These are phyloP conservation scores for Ziziphus jujuba DNA, from an alignment of 306 rosid genomes.

Conservation along the genomic window DNA sequence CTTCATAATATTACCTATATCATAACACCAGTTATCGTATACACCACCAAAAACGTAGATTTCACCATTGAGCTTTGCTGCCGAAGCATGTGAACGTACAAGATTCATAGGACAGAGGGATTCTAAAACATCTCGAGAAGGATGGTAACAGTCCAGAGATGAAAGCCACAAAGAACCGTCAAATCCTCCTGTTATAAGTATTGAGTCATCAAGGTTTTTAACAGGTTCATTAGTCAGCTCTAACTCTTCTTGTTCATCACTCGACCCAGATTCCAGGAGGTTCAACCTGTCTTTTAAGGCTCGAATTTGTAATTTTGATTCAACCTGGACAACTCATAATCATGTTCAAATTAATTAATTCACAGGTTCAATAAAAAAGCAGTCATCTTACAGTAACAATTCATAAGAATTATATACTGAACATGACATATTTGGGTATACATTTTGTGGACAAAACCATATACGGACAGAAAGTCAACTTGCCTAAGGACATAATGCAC, in stretches of 20 bases:
- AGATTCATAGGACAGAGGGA: conserved; percentile 39
- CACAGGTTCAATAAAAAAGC: not conserved
- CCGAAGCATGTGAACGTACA: conserved; percentile 27
- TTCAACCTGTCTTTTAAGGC: conserved; percentile 27
- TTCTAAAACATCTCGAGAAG: conserved; percentile 27
- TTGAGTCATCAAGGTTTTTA: conserved; percentile 27
- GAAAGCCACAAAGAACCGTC: conserved; percentile 36
- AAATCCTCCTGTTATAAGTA: conserved; percentile 46
- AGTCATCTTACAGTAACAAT: not conserved
- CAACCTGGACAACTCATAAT: conserved; percentile 34
- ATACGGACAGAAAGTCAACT: not conserved
- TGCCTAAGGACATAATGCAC: not conserved
- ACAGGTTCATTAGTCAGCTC: conserved; percentile 6
- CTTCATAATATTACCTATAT: conserved; percentile 34
- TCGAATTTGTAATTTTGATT: conserved; percentile 34
- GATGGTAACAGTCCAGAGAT: conserved; percentile 33
- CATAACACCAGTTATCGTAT: conserved; percentile 26
- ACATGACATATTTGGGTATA: too few species aligned
- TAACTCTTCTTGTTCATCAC: not conserved
- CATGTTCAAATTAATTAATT: not conserved
- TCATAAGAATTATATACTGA: too few species aligned
- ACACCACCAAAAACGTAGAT: conserved; percentile 43
- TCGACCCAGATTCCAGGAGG: conserved; percentile 16
- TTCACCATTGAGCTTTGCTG: conserved; percentile 37
- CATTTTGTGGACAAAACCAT: not conserved